A percentile compares a stretch with the other conserved stretches of the same genome.
Evolutionary conservation across 208 protist species (phyloP).

Genomic region (Balamuthia mandrillaris): DNA sequence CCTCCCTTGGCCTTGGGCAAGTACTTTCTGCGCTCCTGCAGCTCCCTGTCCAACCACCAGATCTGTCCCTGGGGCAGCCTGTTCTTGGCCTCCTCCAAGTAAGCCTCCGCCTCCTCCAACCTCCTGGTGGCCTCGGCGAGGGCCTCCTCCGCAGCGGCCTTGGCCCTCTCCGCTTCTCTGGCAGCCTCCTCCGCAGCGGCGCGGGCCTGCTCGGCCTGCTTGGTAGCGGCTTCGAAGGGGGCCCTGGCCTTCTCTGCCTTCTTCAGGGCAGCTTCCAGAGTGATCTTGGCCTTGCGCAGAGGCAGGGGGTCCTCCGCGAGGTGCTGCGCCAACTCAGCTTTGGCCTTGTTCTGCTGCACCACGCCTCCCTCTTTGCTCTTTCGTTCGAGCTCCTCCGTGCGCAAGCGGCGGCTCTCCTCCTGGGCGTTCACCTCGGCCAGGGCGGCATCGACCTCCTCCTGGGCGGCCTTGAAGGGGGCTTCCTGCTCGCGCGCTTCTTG

Average conservation of each 20-base stretch:
- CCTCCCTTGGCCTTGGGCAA: neutral
- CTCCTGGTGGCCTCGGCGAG: neutral
- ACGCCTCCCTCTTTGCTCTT: slow-evolving; percentile 4
- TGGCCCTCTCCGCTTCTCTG: neutral
- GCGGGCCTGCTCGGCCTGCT: slow-evolving; percentile 15
- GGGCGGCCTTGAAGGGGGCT: slow-evolving; percentile 27
- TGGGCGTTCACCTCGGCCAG: slow-evolving; percentile 34
- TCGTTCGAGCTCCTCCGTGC: slow-evolving; percentile 30
- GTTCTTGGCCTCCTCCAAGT: neutral
- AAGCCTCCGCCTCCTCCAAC: neutral
- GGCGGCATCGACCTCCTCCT: slow-evolving; percentile 37
- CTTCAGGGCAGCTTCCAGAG: slow-evolving; percentile 12
- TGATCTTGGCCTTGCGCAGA: slow-evolving; percentile 33
- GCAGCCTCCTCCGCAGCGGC: neutral
- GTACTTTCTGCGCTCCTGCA: neutral
- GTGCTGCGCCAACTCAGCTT: slow-evolving; percentile 28
- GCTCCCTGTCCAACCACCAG: neutral
- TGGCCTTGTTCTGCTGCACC: slow-evolving; percentile 30
- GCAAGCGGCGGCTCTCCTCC: neutral
- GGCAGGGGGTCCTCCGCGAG: slow-evolving; percentile 29
- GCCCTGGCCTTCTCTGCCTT: slow-evolving; percentile 25
- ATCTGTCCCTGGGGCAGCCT: neutral
- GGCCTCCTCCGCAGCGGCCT: neutral
- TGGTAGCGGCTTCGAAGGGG: slow-evolving; percentile 25
- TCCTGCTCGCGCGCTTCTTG: neutral